Evolutionary conservation across 2,329 filamentous ascomycete genomes (phyloP), one percentile per base, ranked within the genome.

Genomic region (Tolypocladium nubicola): DNA sequence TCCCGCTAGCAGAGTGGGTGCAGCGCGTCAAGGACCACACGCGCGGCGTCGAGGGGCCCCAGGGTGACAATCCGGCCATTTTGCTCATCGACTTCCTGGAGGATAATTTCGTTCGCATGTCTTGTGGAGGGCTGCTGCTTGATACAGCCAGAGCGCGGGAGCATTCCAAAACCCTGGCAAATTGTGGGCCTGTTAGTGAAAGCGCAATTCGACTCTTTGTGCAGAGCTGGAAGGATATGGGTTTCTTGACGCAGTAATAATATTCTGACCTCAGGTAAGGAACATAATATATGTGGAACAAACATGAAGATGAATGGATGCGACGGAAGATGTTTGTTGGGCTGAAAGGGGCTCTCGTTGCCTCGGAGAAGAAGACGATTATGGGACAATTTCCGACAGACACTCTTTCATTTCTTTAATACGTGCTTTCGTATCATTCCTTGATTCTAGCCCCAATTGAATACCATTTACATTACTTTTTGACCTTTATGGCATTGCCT

Each of bases 41-140:
- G 2, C 43, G 43, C 16, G 33, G 16, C 2, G 39, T 47, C 26
- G 37, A 40, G n/a, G 47, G 57, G 1, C 41, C 55, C 4, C 55
- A 55, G 6, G 57, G 35, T 6, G 54, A 52, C 21, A 60, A 60
- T 40, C 59, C 59, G 5, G 59, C 56, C 6, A 39, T 39, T 3
- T 19, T 53, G 21, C 54, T 61, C 3, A 45, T 57, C 10, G 58
- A 61, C 14, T 61, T 61, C 26, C 53, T 61, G 0, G 55, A 60
- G 6, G 30, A 39, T 10, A 55, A 61, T 11, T 60, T 56, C 49
- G 35, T 57, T 7, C 60, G 55, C 38, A 61, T 61, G 56, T 58
- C 56, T 10, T 61, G 60, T 13, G 60, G 60, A 7, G 60, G 54
- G 10, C 23, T 61, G 19, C 52, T 60, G 2, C 55, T 61, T 14